Evolutionary conservation across 2,329 filamentous ascomycete genomes (phyloP).

Genomic region (Phialocephala sp.): DNA sequence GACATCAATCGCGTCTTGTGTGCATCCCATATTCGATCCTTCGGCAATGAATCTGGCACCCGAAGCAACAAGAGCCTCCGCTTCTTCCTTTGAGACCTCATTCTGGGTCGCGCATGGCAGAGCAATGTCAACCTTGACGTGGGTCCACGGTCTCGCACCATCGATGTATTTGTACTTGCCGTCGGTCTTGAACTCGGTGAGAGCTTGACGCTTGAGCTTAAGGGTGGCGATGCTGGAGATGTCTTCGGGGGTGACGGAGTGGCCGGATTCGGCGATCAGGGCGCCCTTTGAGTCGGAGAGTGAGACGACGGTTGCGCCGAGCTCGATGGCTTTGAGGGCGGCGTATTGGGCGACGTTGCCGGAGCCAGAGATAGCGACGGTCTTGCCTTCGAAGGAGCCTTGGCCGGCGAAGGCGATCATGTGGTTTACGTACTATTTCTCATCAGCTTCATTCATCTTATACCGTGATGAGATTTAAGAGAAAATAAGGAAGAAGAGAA

Average conservation of each 20-base stretch:
- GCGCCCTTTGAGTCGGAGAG: conserved; percentile 91
- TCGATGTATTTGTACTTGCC: conserved; percentile 83
- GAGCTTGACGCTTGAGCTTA: conserved; percentile 85
- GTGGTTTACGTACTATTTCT: conserved; percentile 75
- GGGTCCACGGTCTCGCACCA: conserved; percentile 87
- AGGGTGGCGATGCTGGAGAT: conserved; percentile 79
- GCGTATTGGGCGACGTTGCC: conserved; percentile 99
- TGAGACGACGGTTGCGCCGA: conserved; percentile 89
- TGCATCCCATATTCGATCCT: conserved; percentile 99
- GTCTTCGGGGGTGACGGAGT: conserved; percentile 78
- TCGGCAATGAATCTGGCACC: conserved; percentile 90
- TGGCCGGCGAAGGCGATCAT: conserved; percentile 93
- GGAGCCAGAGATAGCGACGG: conserved; percentile 92
- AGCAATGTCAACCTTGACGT: conserved; percentile 89
- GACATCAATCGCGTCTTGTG: conserved; percentile 89
- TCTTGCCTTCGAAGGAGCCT: conserved; percentile 88
- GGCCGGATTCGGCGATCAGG: conserved; percentile 74
- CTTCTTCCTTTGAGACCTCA: conserved; percentile 93
- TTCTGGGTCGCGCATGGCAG: conserved; percentile 97
- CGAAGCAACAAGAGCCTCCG: conserved; percentile 75
- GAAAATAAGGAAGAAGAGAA: no score
- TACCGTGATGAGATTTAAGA: no score
- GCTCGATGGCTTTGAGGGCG: conserved; percentile 94
- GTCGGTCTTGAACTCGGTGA: conserved; percentile 71
- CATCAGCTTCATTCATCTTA: neutral